A percentile compares a stretch with the other conserved stretches of the same genome.
Evolutionary conservation across 1,284 basidiomycete species (phyloP).

Genomic region (Ustilago trichophora): DNA sequence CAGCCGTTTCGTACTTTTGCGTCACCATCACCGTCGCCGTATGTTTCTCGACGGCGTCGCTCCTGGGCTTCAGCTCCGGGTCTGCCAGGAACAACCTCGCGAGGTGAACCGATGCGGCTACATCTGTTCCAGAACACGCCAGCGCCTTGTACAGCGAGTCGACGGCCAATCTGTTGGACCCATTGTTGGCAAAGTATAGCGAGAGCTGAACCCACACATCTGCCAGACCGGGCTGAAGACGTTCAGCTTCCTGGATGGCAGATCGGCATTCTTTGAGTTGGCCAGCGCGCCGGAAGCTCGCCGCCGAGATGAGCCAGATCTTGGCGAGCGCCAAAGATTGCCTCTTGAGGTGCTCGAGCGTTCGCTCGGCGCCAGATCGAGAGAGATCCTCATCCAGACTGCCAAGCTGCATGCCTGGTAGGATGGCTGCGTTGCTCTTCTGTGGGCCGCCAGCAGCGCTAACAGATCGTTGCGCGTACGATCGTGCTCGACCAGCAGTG

Average conservation of each 20-base stretch:
- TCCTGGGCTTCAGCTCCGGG: conserved; percentile 42
- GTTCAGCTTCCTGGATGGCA: conserved; percentile 94
- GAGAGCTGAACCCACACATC: conserved; percentile 86
- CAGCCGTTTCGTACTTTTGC: conserved; percentile 19
- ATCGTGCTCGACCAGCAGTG: conserved; percentile 13
- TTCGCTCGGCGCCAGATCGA: conserved; percentile 23
- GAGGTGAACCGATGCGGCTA: conserved; percentile 60
- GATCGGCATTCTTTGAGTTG: conserved; percentile 88
- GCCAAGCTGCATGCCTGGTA: conserved; percentile 32
- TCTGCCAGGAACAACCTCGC: conserved; percentile 57
- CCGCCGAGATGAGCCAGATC: conserved; percentile 91
- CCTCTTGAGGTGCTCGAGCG: conserved; percentile 29
- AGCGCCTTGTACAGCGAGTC: conserved; percentile 65
- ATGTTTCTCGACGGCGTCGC: too few relatives aligned
- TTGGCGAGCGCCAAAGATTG: conserved; percentile 73
- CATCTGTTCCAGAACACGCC: conserved; percentile 52
- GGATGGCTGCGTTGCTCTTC: conserved; percentile 15
- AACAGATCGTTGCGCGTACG: conserved; percentile 24
- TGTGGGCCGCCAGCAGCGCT: conserved; percentile 11
- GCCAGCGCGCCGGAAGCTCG: conserved; percentile 87
- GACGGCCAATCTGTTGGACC: conserved; percentile 46
- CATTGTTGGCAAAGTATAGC: conserved; percentile 44
- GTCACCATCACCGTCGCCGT: too few relatives aligned
- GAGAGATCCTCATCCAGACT: conserved; percentile 20
- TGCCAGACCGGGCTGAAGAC: conserved; percentile 82